These are phyloP conservation scores for Leptographium galeiforme DNA, from an alignment of 2,329 filamentous ascomycete genomes.

Conservation along the genomic window DNA sequence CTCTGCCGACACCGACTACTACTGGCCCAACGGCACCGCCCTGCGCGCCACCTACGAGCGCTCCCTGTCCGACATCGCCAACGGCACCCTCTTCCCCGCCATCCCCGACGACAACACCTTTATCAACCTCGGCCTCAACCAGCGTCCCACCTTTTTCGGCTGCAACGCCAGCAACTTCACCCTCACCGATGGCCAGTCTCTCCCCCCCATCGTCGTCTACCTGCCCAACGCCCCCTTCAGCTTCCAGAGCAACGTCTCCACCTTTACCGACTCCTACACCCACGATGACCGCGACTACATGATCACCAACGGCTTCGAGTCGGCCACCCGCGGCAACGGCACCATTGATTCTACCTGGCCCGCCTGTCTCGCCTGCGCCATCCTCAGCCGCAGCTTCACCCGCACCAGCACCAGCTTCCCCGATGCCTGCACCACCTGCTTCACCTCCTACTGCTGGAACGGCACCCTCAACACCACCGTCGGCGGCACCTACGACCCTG, in stretches of 20 bases:
- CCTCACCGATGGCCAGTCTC: slow-evolving; percentile 5
- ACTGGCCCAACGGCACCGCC: slow-evolving; percentile 49
- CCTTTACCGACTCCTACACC: slow-evolving; percentile 55
- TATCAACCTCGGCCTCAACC: slow-evolving; percentile 43
- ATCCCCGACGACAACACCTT: slow-evolving; percentile 44
- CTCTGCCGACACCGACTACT: slow-evolving; percentile 42
- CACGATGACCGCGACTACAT: slow-evolving; percentile 59
- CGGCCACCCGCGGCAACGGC: slow-evolving; percentile 70
- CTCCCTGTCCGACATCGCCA: slow-evolving; percentile 31
- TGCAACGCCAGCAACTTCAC: slow-evolving; percentile 30
- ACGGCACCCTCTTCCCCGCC: slow-evolving; percentile 42
- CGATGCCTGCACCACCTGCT: slow-evolving; percentile 61
- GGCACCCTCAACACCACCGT: slow-evolving; percentile 38
- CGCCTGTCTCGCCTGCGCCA: slow-evolving; percentile 75
- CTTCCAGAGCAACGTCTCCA: slow-evolving; percentile 63
- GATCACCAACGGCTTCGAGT: slow-evolving; percentile 75
- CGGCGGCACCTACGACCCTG: slow-evolving; percentile 17
- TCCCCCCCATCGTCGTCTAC: slow-evolving; percentile 38
- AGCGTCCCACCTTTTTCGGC: slow-evolving; percentile 49
- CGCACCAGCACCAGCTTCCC: slow-evolving; percentile 59
- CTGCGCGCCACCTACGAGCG: slow-evolving; percentile 44
- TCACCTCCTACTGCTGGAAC: slow-evolving; percentile 81
- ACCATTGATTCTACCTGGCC: slow-evolving; percentile 65
- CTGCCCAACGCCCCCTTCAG: slow-evolving; percentile 76
- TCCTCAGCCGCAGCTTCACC: slow-evolving; percentile 61